Evolutionary conservation across 306 rosid species (phyloP).

Genomic region (Sesbania bispinosa): DNA sequence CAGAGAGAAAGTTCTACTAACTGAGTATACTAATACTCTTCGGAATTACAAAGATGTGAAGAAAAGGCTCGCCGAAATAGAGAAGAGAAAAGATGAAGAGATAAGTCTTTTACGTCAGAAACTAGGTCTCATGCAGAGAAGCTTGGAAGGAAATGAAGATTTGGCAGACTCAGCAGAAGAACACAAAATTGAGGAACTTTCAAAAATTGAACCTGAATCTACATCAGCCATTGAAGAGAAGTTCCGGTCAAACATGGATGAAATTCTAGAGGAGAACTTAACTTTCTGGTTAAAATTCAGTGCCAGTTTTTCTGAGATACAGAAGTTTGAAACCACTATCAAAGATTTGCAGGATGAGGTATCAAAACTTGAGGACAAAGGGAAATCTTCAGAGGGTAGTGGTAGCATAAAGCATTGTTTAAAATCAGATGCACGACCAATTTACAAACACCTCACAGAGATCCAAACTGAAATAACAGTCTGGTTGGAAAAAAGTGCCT

Average conservation of each 20-base stretch:
- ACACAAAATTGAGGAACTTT: constrained; percentile 30
- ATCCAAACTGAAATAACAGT: constrained; percentile 63
- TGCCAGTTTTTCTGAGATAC: constrained; percentile 64
- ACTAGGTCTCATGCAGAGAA: constrained; percentile 55
- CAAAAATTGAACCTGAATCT: constrained; percentile 27
- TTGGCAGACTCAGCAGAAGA: constrained; percentile 22
- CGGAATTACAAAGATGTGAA: constrained; percentile 77
- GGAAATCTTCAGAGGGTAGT: constrained; percentile 44
- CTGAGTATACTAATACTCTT: constrained; percentile 78
- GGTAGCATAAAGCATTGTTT: constrained; percentile 25
- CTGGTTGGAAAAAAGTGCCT: constrained; percentile 57
- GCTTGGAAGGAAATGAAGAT: constrained; percentile 45
- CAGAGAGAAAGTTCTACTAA: constrained; percentile 60
- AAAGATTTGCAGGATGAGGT: constrained; percentile 60
- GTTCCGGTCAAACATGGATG: constrained; percentile 67
- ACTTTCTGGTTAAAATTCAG: constrained; percentile 87
- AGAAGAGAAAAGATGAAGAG: constrained; percentile 82
- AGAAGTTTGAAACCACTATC: constrained; percentile 59
- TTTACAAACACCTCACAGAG: constrained; percentile 82
- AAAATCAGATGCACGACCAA: constrained; percentile 74
- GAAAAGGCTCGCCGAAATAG: constrained; percentile 62
- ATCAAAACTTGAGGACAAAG: constrained; percentile 48
- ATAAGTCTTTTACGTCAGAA: constrained; percentile 65
- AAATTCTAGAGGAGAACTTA: constrained; percentile 84
- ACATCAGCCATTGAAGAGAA: constrained; percentile 62